Base-by-base conservation (phyloP, 371 early-diverging fungal genomes). In the Actinomortierella ambigua region DNA sequence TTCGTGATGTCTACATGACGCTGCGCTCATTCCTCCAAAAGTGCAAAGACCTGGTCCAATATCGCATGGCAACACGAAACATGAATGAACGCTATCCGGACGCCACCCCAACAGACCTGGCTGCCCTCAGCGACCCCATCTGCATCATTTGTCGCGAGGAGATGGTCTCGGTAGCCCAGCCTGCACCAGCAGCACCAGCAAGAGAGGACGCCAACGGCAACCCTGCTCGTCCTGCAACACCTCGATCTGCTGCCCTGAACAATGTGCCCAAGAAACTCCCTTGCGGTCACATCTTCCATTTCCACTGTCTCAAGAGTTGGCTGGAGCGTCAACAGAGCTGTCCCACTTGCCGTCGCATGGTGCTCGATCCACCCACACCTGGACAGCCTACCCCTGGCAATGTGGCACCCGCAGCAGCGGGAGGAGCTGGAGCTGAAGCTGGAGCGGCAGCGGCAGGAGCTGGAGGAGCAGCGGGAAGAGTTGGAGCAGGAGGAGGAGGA, bases 271-370 rank as follows among this genome's bases (percentile, higher is more conserved):
- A 99, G 77, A 94, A 93, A 54, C 82, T 99, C 18, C 93, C 92
- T 8, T 99, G 99, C 78, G 95, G 96, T 0, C 99, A 99, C 69
- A 88, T 97, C 13, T 99, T 99, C 77, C 99, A 99, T 79, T 91
- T 97, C 57, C 91, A 88, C 51, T 99, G 99, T 77, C 81, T 99
- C 57, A 83, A 96, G 53, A 94, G 93, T 75, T 99, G 99, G 99
- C 85, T 99, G 34, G 99, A 99, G 77, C 78, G 98, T 61, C 99
- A 99, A 78, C 98, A 97, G 67, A 92, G 90, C 53, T 99, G 99
- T 69, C 99, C 99, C 1, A 98, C 99, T 3, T 99, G 85, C 57
- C 85, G 85, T 26, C 77, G 85, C 20, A 82, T 84, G 41, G 85
- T 85, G 3, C 65, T 85, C 20, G 71, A 68, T 47, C 64, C 77